Evolutionary conservation across 2,329 filamentous ascomycete species (phyloP).

Genomic region (Fusarium sp.): DNA sequence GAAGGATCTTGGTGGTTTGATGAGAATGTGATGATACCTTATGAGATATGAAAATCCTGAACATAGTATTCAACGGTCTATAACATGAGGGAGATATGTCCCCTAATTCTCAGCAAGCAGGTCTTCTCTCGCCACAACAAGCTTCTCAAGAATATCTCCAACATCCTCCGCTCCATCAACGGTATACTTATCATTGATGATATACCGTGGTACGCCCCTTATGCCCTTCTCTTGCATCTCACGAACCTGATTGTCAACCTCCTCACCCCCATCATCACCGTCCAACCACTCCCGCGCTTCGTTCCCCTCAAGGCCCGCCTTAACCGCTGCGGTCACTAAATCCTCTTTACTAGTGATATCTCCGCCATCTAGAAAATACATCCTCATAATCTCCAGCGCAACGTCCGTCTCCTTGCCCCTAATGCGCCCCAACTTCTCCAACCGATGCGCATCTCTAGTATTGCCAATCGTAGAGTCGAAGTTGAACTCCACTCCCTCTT

Average conservation of each 20-base stretch:
- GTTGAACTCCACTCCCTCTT: conserved; percentile 75
- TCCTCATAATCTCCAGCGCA: conserved; percentile 68
- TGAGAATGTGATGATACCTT: conserved; percentile 55
- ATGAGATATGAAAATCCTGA: conserved; percentile 15
- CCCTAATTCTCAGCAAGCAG: background rate
- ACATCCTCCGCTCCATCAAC: conserved; percentile 78
- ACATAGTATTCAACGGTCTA: background rate
- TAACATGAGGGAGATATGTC: background rate
- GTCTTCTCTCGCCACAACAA: conserved; percentile 59
- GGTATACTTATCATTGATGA: conserved; percentile 72
- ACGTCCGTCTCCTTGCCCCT: conserved; percentile 62
- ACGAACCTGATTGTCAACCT: conserved; percentile 65
- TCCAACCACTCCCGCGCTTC: conserved; percentile 64
- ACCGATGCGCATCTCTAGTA: conserved; percentile 56
- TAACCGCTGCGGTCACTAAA: conserved; percentile 60
- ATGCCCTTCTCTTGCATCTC: conserved; percentile 61
- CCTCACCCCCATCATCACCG: conserved; percentile 61
- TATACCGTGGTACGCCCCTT: conserved; percentile 77
- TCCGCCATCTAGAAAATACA: conserved; percentile 71
- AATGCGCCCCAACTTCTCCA: conserved; percentile 73
- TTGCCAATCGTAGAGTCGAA: conserved; percentile 62
- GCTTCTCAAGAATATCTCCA: conserved; percentile 69
- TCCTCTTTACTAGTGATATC: conserved; percentile 68
- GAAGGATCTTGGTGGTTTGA: conserved; percentile 62
- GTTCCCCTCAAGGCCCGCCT: conserved; percentile 60